phyloP scores from a whole-genome alignment of 2,329 filamentous ascomycete genomes.

The Ceratocystis lukuohia region DNA sequence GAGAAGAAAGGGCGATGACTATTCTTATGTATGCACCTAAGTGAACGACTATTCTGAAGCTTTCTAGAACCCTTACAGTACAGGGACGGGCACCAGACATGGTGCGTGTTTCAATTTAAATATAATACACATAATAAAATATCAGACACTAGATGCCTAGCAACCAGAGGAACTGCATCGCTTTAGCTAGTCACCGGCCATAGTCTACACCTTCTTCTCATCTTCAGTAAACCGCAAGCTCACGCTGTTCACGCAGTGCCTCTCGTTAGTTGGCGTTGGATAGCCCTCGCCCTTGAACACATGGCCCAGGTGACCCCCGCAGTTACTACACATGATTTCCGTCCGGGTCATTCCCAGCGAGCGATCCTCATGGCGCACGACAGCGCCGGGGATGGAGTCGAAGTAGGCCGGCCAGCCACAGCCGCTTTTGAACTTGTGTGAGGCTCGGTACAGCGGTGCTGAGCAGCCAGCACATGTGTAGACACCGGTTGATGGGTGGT shows the following conservation, averaged over 20 bases:
- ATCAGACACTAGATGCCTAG: not conserved
- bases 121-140: not conserved
- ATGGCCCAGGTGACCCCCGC: slow-evolving; percentile 87
- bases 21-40: not conserved
- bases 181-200: not conserved
- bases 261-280: slow-evolving; percentile 76
- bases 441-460: slow-evolving; percentile 79
- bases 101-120: not conserved
- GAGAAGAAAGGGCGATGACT: no score
- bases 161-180: not conserved
- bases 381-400: slow-evolving; percentile 82
- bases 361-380: slow-evolving; percentile 65
- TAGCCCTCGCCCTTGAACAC: slow-evolving; percentile 87
- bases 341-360: slow-evolving; percentile 71
- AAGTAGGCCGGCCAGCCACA: slow-evolving; percentile 99
- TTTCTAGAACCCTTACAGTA: not conserved
- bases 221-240: slow-evolving; percentile 59
- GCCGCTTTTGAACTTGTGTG: slow-evolving; percentile 89
- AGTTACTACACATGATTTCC: slow-evolving; percentile 91
- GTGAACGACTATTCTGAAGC: not conserved
- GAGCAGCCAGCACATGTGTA: slow-evolving; percentile 82
- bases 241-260: slow-evolving; percentile 92
- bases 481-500: slow-evolving; percentile 59
- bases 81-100: not conserved
- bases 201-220: not conserved